A percentile compares a stretch with the other conserved stretches of the same genome.
phyloP scores from a whole-genome alignment of 176 grass and related monocot genomes.

The Eleusine indica region DNA sequence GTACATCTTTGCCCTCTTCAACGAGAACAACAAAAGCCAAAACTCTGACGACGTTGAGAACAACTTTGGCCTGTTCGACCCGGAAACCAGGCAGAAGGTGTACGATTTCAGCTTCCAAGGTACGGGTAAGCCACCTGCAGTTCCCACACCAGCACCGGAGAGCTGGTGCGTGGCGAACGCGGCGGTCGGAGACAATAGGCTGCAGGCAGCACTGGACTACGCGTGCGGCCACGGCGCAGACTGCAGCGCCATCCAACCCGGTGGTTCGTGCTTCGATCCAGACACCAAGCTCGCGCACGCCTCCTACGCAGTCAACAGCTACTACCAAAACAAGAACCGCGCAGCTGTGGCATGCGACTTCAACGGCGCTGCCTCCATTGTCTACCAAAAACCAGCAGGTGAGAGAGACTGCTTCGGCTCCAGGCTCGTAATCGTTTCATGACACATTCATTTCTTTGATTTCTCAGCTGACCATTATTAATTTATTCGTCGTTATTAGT shows the following conservation, averaged over 20 bases:
- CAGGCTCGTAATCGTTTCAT: too few species aligned
- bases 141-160: background rate
- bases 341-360: slow-evolving; percentile 39
- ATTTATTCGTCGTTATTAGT: too few species aligned
- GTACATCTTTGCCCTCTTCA: slow-evolving; percentile 76
- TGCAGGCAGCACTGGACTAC: slow-evolving; percentile 45
- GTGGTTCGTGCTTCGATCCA: slow-evolving; percentile 39
- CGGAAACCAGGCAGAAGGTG: too few species aligned
- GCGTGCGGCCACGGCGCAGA: slow-evolving; percentile 24
- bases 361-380: slow-evolving; percentile 20
- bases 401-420: background rate
- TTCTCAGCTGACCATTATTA: too few species aligned
- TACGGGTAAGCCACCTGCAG: too few species aligned
- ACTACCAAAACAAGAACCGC: slow-evolving; percentile 27
- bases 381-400: background rate
- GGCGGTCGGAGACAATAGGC: background rate
- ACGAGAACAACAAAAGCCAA: slow-evolving; percentile 64
- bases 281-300: slow-evolving; percentile 41
- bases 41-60: slow-evolving; percentile 30
- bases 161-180: slow-evolving; percentile 45
- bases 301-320: slow-evolving; percentile 44
- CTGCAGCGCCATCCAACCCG: background rate
- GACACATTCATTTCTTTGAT: too few species aligned
- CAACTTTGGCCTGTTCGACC: slow-evolving; percentile 74
- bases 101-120: too few species aligned